Evolutionary conservation across 257 asterid genomes (phyloP).

Genomic region (Anisodus acutangulus): DNA sequence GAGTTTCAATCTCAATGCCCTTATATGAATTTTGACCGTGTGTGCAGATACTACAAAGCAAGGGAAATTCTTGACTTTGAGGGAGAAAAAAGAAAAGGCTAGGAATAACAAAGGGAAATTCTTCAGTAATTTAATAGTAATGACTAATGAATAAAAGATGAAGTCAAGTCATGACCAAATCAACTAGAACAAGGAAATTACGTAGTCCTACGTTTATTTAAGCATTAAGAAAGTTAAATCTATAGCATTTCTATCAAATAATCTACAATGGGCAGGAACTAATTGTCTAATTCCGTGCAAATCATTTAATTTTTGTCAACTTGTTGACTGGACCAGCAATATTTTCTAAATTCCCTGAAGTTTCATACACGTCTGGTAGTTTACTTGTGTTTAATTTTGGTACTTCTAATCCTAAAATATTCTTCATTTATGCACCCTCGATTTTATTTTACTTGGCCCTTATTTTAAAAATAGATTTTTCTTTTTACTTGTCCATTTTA

Average conservation of each 20-base stretch:
- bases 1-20: background rate
- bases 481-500: no score
- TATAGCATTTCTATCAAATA: background rate
- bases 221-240: background rate
- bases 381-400: background rate
- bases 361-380: background rate
- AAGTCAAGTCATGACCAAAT: background rate
- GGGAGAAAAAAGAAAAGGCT: background rate
- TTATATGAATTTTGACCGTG: slow-evolving; percentile 14
- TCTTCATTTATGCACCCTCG: no score
- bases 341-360: background rate
- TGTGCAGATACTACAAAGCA: background rate
- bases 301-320: background rate
- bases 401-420: background rate
- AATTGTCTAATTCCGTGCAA: no score
- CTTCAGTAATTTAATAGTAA: background rate
- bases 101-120: background rate
- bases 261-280: no score
- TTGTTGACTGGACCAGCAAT: background rate
- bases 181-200: background rate
- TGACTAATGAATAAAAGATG: no score
- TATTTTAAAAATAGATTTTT: no score
- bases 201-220: background rate
- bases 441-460: no score
- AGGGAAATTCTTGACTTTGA: background rate